phyloP scores from a whole-genome alignment of 225 moss, liverwort and hornwort species.

The Thuidium tamariscinum region DNA sequence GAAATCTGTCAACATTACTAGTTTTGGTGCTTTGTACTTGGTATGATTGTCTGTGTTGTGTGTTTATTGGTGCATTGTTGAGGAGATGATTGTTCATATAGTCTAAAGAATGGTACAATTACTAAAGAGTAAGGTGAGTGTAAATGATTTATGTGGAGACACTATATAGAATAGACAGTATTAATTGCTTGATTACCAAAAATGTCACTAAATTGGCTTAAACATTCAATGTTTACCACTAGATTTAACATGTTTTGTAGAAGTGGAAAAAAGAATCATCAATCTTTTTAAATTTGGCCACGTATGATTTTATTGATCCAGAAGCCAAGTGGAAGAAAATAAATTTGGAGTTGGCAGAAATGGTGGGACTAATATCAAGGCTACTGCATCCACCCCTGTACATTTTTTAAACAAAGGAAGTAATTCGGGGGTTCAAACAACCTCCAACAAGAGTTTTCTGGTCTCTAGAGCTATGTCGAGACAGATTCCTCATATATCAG shows the following conservation, averaged over 20 bases:
- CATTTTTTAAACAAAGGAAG: constrained; percentile 3
- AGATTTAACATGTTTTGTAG: neutral
- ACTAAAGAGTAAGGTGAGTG: neutral
- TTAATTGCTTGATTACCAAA: neutral
- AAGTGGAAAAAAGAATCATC: neutral
- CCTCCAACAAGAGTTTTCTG: neutral
- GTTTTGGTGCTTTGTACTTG: neutral
- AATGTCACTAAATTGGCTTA: too few relatives aligned
- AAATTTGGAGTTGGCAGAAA: constrained; percentile 1
- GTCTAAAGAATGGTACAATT: too few relatives aligned
- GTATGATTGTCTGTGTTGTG: neutral
- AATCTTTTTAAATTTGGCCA: neutral
- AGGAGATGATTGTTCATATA: neutral
- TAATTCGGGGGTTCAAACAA: neutral
- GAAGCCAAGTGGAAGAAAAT: neutral
- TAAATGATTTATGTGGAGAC: too few relatives aligned
- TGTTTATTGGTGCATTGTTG: neutral
- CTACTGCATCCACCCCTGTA: neutral
- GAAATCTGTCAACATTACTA: neutral
- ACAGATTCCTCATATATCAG: neutral
- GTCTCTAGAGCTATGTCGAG: neutral
- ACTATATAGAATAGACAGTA: neutral
- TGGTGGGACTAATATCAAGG: neutral
- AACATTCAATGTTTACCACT: neutral
- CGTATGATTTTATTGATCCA: neutral